Conservation (phyloP, 768 basidiomycete genomes). For the Termitomyces sp. region DNA sequence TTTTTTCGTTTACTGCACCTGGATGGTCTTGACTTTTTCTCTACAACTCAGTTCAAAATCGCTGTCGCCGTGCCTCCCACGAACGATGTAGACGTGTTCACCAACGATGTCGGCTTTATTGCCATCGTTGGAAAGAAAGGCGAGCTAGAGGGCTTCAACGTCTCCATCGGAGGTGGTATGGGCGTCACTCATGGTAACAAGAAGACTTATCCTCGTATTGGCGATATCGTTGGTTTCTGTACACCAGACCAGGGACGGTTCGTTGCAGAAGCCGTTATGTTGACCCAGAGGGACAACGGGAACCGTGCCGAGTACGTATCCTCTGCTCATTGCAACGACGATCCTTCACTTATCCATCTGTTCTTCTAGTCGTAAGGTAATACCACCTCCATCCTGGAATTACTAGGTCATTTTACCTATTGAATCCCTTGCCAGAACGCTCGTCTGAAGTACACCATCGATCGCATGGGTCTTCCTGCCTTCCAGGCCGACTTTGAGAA, state of each 20-base stretch:
- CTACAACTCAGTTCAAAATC: slow-evolving; percentile 77
- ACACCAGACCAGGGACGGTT: slow-evolving; percentile 78
- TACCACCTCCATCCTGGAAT: neutral
- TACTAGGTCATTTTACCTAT: slow-evolving; percentile 3
- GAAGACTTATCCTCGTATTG: slow-evolving; percentile 94
- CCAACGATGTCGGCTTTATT: slow-evolving; percentile 96
- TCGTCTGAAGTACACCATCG: slow-evolving; percentile 94
- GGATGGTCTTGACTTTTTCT: slow-evolving; percentile 1
- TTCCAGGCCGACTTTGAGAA: slow-evolving; percentile 92
- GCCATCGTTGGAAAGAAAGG: slow-evolving; percentile 79
- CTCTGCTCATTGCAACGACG: neutral
- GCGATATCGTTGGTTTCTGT: slow-evolving; percentile 89
- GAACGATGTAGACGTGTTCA: slow-evolving; percentile 94
- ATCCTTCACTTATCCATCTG: neutral
- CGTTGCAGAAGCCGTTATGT: slow-evolving; percentile 90
- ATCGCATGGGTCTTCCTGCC: slow-evolving; percentile 83
- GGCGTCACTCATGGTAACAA: slow-evolving; percentile 99
- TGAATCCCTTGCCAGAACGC: slow-evolving; percentile 50
- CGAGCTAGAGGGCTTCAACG: slow-evolving; percentile 88
- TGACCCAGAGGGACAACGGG: slow-evolving; percentile 92
- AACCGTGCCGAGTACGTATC: slow-evolving; percentile 83
- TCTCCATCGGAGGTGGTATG: slow-evolving; percentile 94
- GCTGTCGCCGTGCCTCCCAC: slow-evolving; percentile 94
- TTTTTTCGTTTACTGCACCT: slow-evolving; percentile 5
- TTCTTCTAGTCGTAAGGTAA: slow-evolving; percentile 49